These are phyloP conservation scores for Podospora didyma DNA, from an alignment of 495 filamentous ascomycete species.

Conservation along the genomic window DNA sequence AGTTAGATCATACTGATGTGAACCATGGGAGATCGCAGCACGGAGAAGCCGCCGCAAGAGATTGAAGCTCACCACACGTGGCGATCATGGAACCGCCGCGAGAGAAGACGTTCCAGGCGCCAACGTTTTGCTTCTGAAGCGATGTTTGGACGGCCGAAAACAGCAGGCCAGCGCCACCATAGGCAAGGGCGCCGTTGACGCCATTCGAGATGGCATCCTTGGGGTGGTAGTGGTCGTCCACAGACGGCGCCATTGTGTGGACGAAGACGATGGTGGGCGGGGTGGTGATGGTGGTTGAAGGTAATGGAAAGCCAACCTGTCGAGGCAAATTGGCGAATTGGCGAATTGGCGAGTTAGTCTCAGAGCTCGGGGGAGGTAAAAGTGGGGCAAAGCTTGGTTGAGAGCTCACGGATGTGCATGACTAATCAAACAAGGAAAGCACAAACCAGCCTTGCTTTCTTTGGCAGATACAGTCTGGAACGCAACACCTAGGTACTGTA, in stretches of 20 bases:
- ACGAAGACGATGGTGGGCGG: not conserved
- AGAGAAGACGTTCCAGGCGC: constrained; percentile 71
- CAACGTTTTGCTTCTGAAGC: constrained; percentile 72
- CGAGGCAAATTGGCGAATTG: not conserved
- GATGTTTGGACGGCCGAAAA: constrained; percentile 81
- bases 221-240: constrained; percentile 58
- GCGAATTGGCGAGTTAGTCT: too few relatives aligned
- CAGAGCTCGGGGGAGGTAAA: too few relatives aligned
- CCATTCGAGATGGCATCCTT: constrained; percentile 71
- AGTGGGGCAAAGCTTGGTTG: too few relatives aligned
- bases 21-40: not conserved
- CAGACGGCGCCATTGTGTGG: constrained; percentile 38
- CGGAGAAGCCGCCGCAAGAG: not conserved
- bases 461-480: too few relatives aligned
- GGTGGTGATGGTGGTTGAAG: constrained; percentile 10
- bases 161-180: constrained; percentile 64
- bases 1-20: constrained; percentile 21
- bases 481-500: too few relatives aligned
- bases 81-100: constrained; percentile 40
- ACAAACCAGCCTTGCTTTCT: too few relatives aligned
- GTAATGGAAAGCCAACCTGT: constrained; percentile 5
- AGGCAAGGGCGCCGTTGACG: constrained; percentile 59
- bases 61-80: constrained; percentile 32
- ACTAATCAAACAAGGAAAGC: too few relatives aligned
- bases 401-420: too few relatives aligned